Percentiles rank a stretch among this genome's conserved stretches.
These are phyloP conservation scores for Spergularia azorica DNA, from an alignment of 179 eudicot species.

Conservation along the genomic window DNA sequence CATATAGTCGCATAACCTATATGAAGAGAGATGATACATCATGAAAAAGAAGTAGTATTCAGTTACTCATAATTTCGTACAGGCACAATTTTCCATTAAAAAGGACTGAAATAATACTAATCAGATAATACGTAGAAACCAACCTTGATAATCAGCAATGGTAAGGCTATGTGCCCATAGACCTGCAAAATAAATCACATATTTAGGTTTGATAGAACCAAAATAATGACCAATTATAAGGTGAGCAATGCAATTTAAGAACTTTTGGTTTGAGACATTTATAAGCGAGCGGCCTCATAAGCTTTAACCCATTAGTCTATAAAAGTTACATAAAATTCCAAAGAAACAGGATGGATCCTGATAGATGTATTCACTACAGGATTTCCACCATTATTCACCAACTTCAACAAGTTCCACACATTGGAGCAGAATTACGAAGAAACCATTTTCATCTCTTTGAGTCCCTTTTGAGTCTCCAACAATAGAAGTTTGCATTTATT, in stretches of 20 bases:
- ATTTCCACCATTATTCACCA: constrained; percentile 13
- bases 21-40: too few species aligned
- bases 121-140: constrained; percentile 25
- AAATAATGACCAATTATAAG: constrained; percentile 1
- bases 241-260: neutral
- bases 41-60: neutral
- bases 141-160: constrained; percentile 93
- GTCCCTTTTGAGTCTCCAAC: neutral
- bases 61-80: too few species aligned
- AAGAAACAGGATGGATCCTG: neutral
- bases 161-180: constrained; percentile 83
- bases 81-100: neutral
- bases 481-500: neutral
- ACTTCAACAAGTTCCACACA: neutral
- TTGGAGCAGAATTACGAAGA: neutral
- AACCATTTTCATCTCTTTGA: neutral
- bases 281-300: neutral
- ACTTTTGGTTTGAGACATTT: neutral
- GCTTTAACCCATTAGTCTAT: neutral
- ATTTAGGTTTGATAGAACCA: neutral
- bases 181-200: constrained; percentile 51
- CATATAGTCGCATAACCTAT: too few species aligned
- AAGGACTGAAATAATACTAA: neutral
- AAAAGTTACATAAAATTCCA: neutral
- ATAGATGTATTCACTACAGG: neutral